phyloP scores from a whole-genome alignment of 306 rosid genomes.

The Canavalia ensiformis region DNA sequence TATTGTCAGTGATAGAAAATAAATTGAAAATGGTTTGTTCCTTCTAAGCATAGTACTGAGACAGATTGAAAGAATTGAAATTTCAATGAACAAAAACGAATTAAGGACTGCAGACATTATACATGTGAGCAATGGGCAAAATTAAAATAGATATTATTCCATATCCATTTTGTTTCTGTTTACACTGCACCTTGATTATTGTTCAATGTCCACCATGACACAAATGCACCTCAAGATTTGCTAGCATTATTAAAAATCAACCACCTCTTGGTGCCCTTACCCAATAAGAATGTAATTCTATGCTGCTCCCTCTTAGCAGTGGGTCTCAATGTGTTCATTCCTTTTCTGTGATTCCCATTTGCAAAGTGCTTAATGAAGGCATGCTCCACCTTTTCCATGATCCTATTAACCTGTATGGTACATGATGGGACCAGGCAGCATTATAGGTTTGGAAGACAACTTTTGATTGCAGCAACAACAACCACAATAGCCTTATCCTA shows the following conservation, averaged over 20 bases:
- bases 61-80: constrained; percentile 26
- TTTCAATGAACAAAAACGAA: neutral
- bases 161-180: constrained; percentile 27
- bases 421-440: constrained; percentile 34
- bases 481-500: no score
- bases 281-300: constrained; percentile 46
- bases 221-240: constrained; percentile 13
- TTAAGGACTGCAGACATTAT: neutral
- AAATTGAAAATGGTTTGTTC: constrained; percentile 4
- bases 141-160: neutral
- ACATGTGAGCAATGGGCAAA: neutral
- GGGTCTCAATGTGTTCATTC: constrained; percentile 49
- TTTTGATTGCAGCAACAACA: neutral
- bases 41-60: neutral
- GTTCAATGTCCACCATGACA: neutral
- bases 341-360: constrained; percentile 50
- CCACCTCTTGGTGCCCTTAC: constrained; percentile 29
- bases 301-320: constrained; percentile 32
- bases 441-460: constrained; percentile 6
- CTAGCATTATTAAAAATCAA: neutral
- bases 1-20: constrained; percentile 2
- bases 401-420: constrained; percentile 59
- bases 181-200: constrained; percentile 2
- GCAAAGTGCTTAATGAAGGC: constrained; percentile 63
- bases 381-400: constrained; percentile 75